Percentiles rank a stretch among this genome's conserved stretches.
phyloP scores from a whole-genome alignment of 1,284 basidiomycete species.

The Tilletia horrida region DNA sequence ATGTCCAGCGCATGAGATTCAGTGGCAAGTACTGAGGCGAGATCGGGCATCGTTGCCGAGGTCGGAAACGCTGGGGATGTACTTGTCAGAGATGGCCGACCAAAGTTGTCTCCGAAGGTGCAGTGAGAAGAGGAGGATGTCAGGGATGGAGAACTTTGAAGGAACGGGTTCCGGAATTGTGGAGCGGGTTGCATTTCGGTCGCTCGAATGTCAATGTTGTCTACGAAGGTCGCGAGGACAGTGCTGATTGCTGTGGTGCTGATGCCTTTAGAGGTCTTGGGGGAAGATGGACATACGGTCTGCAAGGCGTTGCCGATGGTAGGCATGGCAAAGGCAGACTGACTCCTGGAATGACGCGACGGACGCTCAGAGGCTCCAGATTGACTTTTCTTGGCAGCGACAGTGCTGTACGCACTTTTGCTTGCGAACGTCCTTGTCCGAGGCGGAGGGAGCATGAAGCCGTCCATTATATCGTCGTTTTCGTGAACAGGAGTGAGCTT shows the following conservation, averaged over 20 bases:
- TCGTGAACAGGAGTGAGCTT: slow-evolving; percentile 1
- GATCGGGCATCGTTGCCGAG: slow-evolving; percentile 13
- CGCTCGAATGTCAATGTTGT: neutral
- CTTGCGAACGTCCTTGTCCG: neutral
- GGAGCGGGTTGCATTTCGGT: neutral
- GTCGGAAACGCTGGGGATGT: neutral
- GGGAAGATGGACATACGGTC: neutral
- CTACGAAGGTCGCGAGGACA: neutral
- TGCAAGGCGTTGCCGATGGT: neutral
- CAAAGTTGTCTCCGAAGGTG: neutral
- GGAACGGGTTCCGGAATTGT: slow-evolving; percentile 9
- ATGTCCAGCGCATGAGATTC: neutral
- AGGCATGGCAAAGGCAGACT: neutral
- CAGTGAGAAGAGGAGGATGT: neutral
- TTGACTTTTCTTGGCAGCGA: neutral
- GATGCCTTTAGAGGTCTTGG: neutral
- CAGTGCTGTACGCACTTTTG: neutral
- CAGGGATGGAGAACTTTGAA: neutral
- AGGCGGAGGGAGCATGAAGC: slow-evolving; percentile 9
- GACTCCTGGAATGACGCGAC: neutral
- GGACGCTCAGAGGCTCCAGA: neutral
- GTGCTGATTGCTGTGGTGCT: slow-evolving; percentile 11
- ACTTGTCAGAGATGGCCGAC: neutral
- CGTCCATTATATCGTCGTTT: neutral
- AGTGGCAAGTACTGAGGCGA: neutral